Evolutionary conservation across 2,329 filamentous ascomycete species (phyloP), one percentile per base, ranked within the genome.

Genomic region (Amphichorda felina): DNA sequence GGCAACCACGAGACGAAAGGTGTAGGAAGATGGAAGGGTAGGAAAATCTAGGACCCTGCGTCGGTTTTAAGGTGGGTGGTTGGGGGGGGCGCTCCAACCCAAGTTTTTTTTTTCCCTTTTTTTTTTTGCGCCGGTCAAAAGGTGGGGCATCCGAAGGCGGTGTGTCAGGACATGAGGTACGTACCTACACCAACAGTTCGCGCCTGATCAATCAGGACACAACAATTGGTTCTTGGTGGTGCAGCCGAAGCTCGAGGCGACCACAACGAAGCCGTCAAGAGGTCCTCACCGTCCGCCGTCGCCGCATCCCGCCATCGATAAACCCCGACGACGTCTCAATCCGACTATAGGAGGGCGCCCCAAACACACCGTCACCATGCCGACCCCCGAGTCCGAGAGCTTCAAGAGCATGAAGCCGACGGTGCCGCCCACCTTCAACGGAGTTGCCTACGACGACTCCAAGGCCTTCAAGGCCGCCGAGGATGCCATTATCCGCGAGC

Each of bases 391-490:
- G 60, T 89, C 84, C 53, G 77, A 71, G 50, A 70, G 75, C 54
- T 91, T 89, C 68, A 75, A 86, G 61, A 81, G 80, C 47, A 81
- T 82, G 64, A 91, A 91, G 70, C 84, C 85, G 41, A 77, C 71
- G 43, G 85, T 91, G 38, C 70, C 82, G 43, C 80, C 84, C 25
- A 87, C 81, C 40, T 91, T 91, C 59, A 83, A 87, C 51, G 84
- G 84, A 46, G 84, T 91, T 54, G 80, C 89, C 66, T 91, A 81
- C 65, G 79, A 88, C 46, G 82, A 91, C 64, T 86, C 79, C 56
- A 75, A 75, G 55, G 75, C 76, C 47, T 68, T 91, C 55, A 91
- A 89, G 68, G 77, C 78, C 41, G 84, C 84, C 36, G 83, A 89
- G 57, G 84, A 91, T 57, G 73, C 83, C 44, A 72, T 91, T 38